Percentiles rank a stretch among this genome's conserved stretches.
These are phyloP conservation scores for Panaeolus cyanescens DNA, from an alignment of 768 basidiomycete species.

Conservation along the genomic window DNA sequence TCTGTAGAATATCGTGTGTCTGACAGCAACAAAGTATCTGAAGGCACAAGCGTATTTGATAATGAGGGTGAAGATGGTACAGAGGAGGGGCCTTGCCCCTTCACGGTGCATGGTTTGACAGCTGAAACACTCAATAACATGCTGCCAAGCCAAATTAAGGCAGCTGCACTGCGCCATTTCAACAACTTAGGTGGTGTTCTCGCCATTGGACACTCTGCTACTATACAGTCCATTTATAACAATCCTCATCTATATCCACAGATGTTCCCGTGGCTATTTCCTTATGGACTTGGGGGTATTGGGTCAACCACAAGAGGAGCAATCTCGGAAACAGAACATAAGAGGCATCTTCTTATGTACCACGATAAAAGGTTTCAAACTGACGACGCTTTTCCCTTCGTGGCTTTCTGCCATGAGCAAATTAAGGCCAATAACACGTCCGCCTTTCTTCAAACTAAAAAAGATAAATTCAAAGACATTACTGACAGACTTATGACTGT, in stretches of 20 bases:
- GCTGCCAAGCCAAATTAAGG: slow-evolving; percentile 11
- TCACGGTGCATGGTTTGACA: slow-evolving; percentile 37
- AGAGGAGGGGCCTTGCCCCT: slow-evolving; percentile 29
- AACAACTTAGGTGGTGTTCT: slow-evolving; percentile 20
- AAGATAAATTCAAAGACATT: slow-evolving; percentile 25
- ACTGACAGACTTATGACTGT: slow-evolving; percentile 19
- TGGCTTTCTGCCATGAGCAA: slow-evolving; percentile 40
- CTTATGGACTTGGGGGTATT: slow-evolving; percentile 35
- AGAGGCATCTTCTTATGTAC: slow-evolving; percentile 23
- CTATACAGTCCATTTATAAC: slow-evolving; percentile 22
- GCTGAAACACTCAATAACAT: slow-evolving; percentile 20
- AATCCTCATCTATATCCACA: slow-evolving; percentile 36
- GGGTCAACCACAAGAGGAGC: slow-evolving; percentile 8
- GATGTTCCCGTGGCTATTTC: slow-evolving; percentile 42
- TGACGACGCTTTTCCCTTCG: slow-evolving; percentile 33
- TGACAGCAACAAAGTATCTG: neutral
- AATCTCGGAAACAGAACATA: slow-evolving; percentile 19
- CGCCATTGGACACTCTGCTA: slow-evolving; percentile 21
- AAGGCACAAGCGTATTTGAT: slow-evolving; percentile 8
- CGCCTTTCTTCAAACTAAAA: slow-evolving; percentile 25
- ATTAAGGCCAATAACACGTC: slow-evolving; percentile 24
- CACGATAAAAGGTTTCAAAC: slow-evolving; percentile 15
- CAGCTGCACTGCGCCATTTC: slow-evolving; percentile 24
- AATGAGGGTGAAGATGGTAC: slow-evolving; percentile 22
- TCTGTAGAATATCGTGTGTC: neutral